A percentile compares a stretch with the other conserved stretches of the same genome.
phyloP scores from a whole-genome alignment of 495 filamentous ascomycete species.

The Evernia prunastri region DNA sequence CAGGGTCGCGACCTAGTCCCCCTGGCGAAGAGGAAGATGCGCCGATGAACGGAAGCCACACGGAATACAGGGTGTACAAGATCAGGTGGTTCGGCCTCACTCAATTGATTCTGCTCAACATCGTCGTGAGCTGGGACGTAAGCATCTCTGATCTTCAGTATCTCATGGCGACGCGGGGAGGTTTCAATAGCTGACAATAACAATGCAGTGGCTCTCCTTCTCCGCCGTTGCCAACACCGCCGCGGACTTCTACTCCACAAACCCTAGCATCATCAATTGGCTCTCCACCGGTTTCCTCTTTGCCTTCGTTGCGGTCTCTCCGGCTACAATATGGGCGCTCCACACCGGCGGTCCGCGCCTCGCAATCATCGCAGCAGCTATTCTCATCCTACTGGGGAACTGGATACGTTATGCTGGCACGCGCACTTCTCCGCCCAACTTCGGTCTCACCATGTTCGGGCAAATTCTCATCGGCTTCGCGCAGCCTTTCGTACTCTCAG shows the following conservation, averaged over 20 bases:
- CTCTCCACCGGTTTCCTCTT: slow-evolving; percentile 81
- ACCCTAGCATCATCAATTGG: slow-evolving; percentile 83
- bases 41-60: not conserved
- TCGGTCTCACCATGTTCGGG: slow-evolving; percentile 83
- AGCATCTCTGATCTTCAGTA: slow-evolving; percentile 32
- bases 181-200: slow-evolving; percentile 5
- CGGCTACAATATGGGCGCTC: slow-evolving; percentile 69
- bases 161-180: not conserved
- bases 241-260: slow-evolving; percentile 66
- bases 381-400: slow-evolving; percentile 73
- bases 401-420: slow-evolving; percentile 90
- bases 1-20: not conserved
- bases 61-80: slow-evolving; percentile 72
- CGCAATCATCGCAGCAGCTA: slow-evolving; percentile 65
- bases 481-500: slow-evolving; percentile 86
- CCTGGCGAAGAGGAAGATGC: slow-evolving; percentile 6
- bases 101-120: slow-evolving; percentile 72
- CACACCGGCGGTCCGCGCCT: slow-evolving; percentile 72
- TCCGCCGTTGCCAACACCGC: slow-evolving; percentile 74
- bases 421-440: slow-evolving; percentile 46
- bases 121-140: slow-evolving; percentile 93
- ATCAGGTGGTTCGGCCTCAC: slow-evolving; percentile 81
- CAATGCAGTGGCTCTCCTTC: slow-evolving; percentile 82
- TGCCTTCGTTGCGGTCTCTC: slow-evolving; percentile 66
- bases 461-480: slow-evolving; percentile 85